phyloP scores from a whole-genome alignment of 257 asterid genomes.

The Eucommia ulmoides region DNA sequence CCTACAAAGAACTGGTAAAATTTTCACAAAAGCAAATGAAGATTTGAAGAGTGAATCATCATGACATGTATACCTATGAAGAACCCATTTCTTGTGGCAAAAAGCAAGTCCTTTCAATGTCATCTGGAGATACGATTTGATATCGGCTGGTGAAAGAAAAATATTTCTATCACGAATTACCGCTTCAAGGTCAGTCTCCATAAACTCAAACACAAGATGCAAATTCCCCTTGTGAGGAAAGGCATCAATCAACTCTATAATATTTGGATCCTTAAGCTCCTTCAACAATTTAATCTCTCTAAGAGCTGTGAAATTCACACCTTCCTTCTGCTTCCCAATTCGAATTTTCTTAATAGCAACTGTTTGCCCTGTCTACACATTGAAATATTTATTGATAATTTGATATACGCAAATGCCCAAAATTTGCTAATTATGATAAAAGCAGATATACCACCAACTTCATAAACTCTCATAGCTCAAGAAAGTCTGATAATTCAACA shows the following conservation, averaged over 20 bases:
- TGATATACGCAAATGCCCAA: no score
- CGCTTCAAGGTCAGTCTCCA: constrained; percentile 99
- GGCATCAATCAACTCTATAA: constrained; percentile 84
- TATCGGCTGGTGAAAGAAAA: constrained; percentile 86
- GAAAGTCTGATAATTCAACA: no score
- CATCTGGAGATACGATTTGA: constrained; percentile 92
- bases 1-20: constrained; percentile 29
- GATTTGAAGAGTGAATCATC: constrained; percentile 10
- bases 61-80: constrained; percentile 61
- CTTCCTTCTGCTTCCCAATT: constrained; percentile 92
- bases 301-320: constrained; percentile 87
- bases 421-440: no score
- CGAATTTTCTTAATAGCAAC: constrained; percentile 97
- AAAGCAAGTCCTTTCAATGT: constrained; percentile 81
- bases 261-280: constrained; percentile 83
- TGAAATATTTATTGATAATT: no score
- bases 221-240: constrained; percentile 89
- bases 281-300: constrained; percentile 92
- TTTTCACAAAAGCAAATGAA: constrained; percentile 4
- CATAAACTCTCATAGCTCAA: not conserved
- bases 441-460: no score
- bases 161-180: constrained; percentile 92
- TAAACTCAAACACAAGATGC: constrained; percentile 97
- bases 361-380: constrained; percentile 74
- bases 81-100: constrained; percentile 91